Evolutionary conservation across 148 eudicot genomes (phyloP), one percentile per base, ranked within the genome.

Genomic region (Polygonum aviculare): DNA sequence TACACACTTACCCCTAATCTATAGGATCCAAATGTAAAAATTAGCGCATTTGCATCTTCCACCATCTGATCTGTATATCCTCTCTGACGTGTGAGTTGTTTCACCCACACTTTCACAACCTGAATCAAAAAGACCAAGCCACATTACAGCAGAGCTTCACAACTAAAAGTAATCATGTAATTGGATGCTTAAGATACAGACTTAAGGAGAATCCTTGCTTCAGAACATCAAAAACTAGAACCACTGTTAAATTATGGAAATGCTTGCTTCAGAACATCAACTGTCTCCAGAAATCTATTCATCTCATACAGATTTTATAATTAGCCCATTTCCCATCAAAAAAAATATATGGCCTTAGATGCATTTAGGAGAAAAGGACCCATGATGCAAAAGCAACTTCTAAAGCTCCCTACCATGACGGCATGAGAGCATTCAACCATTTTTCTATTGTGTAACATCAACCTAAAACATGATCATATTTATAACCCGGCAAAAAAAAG

Each of bases 21-120:
- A 65, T 81, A 84, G 11, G 86, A 84, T 26, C 86, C 86, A 84
- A 84, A 84, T 31, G 86, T 84, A 77, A 81, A 79, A 55, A 84
- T 81, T 15, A 81, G 72, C 63, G 86, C 86, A 84, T 81, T 84
- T 62, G 86, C 86, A 74, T 84, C 84, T 44, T 84, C 84, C 72
- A 79, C 86, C 86, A 79, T 81, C 77, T 84, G 86, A 74, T 81
- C 86, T 26, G 82, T 77, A 78, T 81, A 84, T 72, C 86, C 86
- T 77, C 80, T 79, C 62, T 79, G 86, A 16, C 80, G 84, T 26
- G 86, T 84, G 77, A 84, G 74, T 72, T 81, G 84, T 73, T 84
- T 84, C 75, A 84, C 86, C 86, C 86, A 84, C 22, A 55, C 50
- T 79, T 84, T 84, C 71, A 84, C 82, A 71, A 84, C 77, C 86